Evolutionary conservation across 139 green algal genomes (phyloP), one percentile per base, ranked within the genome.

Genomic region (Yamagishiella unicocca): DNA sequence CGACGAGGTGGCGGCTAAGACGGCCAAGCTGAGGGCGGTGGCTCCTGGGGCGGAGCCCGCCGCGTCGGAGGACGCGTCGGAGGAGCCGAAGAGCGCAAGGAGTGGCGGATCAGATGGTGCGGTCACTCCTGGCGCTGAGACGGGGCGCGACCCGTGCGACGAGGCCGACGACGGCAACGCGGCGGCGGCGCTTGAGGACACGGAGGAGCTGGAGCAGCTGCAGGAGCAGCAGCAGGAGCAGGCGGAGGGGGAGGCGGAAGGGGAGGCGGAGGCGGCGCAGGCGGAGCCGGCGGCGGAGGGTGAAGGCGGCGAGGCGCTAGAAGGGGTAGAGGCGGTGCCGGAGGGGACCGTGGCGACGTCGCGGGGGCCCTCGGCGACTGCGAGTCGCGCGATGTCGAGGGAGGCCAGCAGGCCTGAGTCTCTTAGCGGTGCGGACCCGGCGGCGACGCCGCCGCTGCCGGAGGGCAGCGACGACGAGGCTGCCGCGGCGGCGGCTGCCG

Each of bases 1-100:
- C 53, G 91, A 94, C n/a, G 70, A 92, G 58, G 87, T 87, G 43
- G 45, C 64, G 1, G 66, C 81, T 24, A 87, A 87, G 81, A 70
- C 66, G 0, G 64, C 81, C 35, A 78, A 87, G 81, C 61, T 87
- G 22, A 24, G 40, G 22, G 10, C 61, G 22, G 40, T 29, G 55
- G 77, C 42, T 0, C 53, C 42, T 2, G 64, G 37, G 38, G 66
- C 14, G 2, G 17, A 27, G 33, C 55, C 17, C 33, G 45, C 19
- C 21, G 64, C 7, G 31, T n/a, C 62, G 43, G 46, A 25, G 27
- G 1, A 5, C 27, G 45, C 33, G 43, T 5, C 14, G 33, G 43
- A 70, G 29, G 45, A 67, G 8, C 31, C 24, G 37, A 50, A 33
- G 53, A 14, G 46, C 14, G 73, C 50, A 58, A 17, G 50, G 14